Evolutionary conservation across 768 basidiomycete genomes (phyloP), one percentile per base, ranked within the genome.

Genomic region (Lactarius hengduanensis): DNA sequence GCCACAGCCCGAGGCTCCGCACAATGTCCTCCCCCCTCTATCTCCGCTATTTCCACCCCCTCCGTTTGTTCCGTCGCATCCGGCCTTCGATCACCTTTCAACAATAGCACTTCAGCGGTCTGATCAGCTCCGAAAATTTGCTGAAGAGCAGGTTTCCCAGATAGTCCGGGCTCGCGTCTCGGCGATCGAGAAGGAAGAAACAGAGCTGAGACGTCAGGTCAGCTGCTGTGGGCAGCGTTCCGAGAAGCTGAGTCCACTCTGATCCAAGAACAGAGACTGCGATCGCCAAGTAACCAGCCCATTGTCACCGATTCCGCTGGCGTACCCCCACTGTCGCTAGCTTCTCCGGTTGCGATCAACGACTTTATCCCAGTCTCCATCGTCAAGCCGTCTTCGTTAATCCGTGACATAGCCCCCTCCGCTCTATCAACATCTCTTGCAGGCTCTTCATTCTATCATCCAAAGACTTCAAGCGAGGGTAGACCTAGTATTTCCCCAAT

Each of bases 51-150:
- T 91, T 73, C 84, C 86, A 32, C 90, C 90, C 20, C 84, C 88
- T 26, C 91, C 91, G 20, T 92, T 90, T 75, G 84, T 88, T 0
- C 87, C 91, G 8, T 85, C 87, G 20, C 89, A 93, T 70, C 85
- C 86, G 8, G 83, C 86, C 50, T 93, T 92, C 72, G 68, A 79
- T 53, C 86, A 90, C 73, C 79, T 93, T 38, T 81, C 87, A 18
- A 78, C 81, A 28, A 72, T 86, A 58, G 91, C 91, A 16, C 73
- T 77, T 30, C 75, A 80, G 40, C 77, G 82, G 70, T 90, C 89
- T 0, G 77, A 85, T 47, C 78, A 76, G 60, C 74, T 85, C 59
- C 83, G 90, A 66, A 75, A 79, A 34, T 74, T 78, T 58, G 87
- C 87, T 16, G 88, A 92, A 74, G 82, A 82, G 55, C 79, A 86